Conservation (phyloP, 2,329 filamentous ascomycete species). For the Penicillium sp. region DNA sequence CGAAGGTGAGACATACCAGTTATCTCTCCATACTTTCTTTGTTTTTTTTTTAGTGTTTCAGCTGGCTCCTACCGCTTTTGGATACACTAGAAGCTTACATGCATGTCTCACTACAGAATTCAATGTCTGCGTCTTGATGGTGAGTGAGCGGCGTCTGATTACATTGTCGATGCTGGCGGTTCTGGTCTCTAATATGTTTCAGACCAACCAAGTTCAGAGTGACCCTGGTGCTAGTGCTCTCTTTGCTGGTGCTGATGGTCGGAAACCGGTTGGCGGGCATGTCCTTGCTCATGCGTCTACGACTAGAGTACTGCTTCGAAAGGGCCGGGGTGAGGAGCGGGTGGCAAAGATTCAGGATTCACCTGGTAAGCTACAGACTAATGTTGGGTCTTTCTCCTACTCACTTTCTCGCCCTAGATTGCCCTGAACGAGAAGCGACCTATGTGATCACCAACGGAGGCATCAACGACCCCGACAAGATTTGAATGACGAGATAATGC, state of each 20-base stretch:
- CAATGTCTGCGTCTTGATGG: slow-evolving; percentile 64
- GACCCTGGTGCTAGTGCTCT: slow-evolving; percentile 66
- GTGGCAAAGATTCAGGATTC: slow-evolving; percentile 68
- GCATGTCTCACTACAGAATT: slow-evolving; percentile 56
- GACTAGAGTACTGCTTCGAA: slow-evolving; percentile 63
- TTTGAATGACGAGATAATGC: slow-evolving; percentile 33
- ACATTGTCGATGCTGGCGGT: background rate
- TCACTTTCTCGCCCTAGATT: slow-evolving; percentile 47
- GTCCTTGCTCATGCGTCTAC: slow-evolving; percentile 67
- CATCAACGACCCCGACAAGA: slow-evolving; percentile 65
- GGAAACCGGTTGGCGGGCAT: slow-evolving; percentile 66
- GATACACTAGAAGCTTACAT: too few relatives aligned
- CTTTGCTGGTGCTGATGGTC: slow-evolving; percentile 65
- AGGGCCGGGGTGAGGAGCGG: slow-evolving; percentile 66
- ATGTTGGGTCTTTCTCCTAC: fast-evolving
- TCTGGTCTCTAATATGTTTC: slow-evolving; percentile 1
- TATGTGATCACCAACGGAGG: slow-evolving; percentile 69
- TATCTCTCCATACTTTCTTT: background rate
- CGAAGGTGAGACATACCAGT: slow-evolving; percentile 47
- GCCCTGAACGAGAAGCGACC: slow-evolving; percentile 65
- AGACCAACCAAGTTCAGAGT: slow-evolving; percentile 70
- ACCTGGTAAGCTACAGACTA: slow-evolving; percentile 48
- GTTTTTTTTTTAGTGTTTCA: background rate
- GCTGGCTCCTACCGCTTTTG: too few relatives aligned
- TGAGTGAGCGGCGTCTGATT: slow-evolving; percentile 31